phyloP scores from a whole-genome alignment of 148 eudicot genomes.

The Silene latifolia region DNA sequence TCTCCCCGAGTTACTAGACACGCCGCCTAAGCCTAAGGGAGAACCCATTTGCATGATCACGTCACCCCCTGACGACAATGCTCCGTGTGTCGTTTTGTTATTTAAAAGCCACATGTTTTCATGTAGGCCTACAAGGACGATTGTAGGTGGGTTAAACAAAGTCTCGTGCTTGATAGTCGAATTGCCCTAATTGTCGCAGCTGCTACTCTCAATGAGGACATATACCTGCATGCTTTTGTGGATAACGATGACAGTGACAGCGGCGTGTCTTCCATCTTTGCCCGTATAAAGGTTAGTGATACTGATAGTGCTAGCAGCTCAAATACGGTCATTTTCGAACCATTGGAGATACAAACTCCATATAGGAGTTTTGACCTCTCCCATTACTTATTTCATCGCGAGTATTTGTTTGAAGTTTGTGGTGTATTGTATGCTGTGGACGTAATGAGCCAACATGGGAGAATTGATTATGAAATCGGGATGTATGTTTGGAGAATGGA shows the following conservation, averaged over 20 bases:
- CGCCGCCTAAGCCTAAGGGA: too few relatives aligned
- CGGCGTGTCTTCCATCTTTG: too few relatives aligned
- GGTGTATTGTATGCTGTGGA: neutral
- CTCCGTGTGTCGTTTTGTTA: neutral
- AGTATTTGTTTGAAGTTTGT: slow-evolving; percentile 12
- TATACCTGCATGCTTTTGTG: too few relatives aligned
- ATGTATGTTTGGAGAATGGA: neutral
- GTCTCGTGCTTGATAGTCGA: neutral
- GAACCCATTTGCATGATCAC: too few relatives aligned
- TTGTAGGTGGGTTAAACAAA: neutral
- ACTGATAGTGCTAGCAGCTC: too few relatives aligned
- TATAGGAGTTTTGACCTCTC: too few relatives aligned
- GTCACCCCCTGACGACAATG: too few relatives aligned
- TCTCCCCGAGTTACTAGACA: too few relatives aligned
- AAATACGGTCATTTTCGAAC: neutral
- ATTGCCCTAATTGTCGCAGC: neutral
- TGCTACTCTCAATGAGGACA: neutral
- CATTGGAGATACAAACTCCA: neutral
- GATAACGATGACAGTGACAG: too few relatives aligned
- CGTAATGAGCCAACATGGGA: too few relatives aligned
- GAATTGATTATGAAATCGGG: neutral
- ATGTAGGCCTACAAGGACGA: neutral
- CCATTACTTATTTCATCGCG: too few relatives aligned
- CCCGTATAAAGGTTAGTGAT: too few relatives aligned
- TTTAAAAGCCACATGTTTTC: neutral